phyloP scores from a whole-genome alignment of 208 protist genomes.

The Crithidia bombi region DNA sequence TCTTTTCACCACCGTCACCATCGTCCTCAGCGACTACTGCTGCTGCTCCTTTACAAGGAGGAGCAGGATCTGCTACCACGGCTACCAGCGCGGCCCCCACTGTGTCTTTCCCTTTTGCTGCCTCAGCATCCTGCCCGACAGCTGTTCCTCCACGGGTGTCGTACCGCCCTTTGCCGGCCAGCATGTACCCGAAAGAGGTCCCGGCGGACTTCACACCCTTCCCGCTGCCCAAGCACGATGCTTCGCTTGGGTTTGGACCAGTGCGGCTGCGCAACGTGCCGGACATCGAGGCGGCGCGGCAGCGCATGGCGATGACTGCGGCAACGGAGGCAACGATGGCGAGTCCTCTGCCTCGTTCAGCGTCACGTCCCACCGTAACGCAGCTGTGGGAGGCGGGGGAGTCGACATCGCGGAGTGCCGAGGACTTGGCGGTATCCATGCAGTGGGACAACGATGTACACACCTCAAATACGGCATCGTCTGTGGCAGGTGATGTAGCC shows the following conservation, averaged over 20 bases:
- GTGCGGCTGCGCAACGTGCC: slow-evolving; percentile 79
- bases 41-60: neutral
- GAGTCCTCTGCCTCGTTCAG: too few relatives aligned
- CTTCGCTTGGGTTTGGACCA: slow-evolving; percentile 75
- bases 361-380: too few relatives aligned
- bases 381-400: slow-evolving; percentile 5
- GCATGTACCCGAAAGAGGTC: slow-evolving; percentile 76
- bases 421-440: slow-evolving; percentile 1
- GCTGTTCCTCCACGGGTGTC: slow-evolving; percentile 18
- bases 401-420: neutral
- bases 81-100: neutral
- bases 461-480: neutral
- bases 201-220: slow-evolving; percentile 77
- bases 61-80: neutral
- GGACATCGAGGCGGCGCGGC: slow-evolving; percentile 62
- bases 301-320: slow-evolving; percentile 30
- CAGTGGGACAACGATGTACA: neutral
- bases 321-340: neutral
- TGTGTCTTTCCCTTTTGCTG: neutral
- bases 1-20: slow-evolving; percentile 17
- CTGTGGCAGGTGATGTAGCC: neutral
- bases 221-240: slow-evolving; percentile 85
- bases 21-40: neutral
- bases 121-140: neutral
- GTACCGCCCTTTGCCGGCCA: slow-evolving; percentile 47